These are phyloP conservation scores for Penicillium sp. DNA, from an alignment of 2,329 filamentous ascomycete species.

Conservation along the genomic window DNA sequence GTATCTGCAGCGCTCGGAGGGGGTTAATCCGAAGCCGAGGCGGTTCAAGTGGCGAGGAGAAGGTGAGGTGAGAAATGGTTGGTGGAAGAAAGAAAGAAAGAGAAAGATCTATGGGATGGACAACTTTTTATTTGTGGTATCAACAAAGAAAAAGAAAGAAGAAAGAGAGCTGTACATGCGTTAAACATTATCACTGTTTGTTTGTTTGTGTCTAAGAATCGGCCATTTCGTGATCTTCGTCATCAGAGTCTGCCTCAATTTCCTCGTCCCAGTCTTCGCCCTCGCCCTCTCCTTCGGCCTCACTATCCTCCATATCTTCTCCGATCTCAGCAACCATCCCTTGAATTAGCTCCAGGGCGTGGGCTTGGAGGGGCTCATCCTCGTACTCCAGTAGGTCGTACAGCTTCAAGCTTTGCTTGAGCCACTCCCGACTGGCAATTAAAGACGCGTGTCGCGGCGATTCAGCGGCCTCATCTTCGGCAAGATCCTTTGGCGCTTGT, in stretches of 20 bases:
- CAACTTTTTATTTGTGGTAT: conserved; percentile 39
- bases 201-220: conserved; percentile 44
- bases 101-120: not conserved
- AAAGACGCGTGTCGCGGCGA: conserved; percentile 67
- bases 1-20: conserved; percentile 36
- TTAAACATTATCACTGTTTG: conserved; percentile 29
- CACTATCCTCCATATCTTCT: conserved; percentile 62
- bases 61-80: conserved; percentile 3
- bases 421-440: conserved; percentile 79
- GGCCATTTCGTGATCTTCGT: conserved; percentile 62
- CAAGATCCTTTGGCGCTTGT: conserved; percentile 46
- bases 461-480: conserved; percentile 45
- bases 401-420: conserved; percentile 79
- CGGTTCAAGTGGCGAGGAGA: conserved; percentile 28
- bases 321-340: conserved; percentile 70
- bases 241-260: conserved; percentile 61
- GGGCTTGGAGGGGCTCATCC: conserved; percentile 53
- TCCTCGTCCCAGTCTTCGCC: conserved; percentile 59
- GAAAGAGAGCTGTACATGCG: conserved; percentile 33
- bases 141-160: conserved; percentile 31
- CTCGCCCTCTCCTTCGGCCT: conserved; percentile 57
- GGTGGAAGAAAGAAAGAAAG: conserved; percentile 5
- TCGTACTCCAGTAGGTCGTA: conserved; percentile 80
- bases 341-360: conserved; percentile 52
- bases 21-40: conserved; percentile 40